A percentile compares a stretch with the other conserved stretches of the same genome.
Evolutionary conservation across 2,329 filamentous ascomycete species (phyloP).

Genomic region (Golovinomyces cichoracearum): DNA sequence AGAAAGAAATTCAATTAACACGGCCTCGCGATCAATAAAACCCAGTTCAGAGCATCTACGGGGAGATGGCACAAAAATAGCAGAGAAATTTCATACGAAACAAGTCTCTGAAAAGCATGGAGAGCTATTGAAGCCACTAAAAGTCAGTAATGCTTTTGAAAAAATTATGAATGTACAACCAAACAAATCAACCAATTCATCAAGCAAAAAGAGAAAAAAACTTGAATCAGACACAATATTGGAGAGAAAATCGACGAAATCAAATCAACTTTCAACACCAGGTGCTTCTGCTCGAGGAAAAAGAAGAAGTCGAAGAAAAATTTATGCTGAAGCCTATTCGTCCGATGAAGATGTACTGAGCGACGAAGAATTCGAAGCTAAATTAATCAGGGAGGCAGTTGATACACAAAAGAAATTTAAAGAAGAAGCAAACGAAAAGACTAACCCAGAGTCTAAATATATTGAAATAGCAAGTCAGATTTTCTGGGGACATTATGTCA

Average conservation of each 20-base stretch:
- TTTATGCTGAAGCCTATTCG: slow-evolving; percentile 29
- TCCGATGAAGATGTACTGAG: slow-evolving; percentile 40
- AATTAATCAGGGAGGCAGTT: slow-evolving; percentile 37
- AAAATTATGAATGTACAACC: slow-evolving; percentile 17
- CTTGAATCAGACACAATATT: slow-evolving; percentile 16
- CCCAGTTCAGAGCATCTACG: slow-evolving; percentile 10
- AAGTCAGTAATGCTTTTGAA: slow-evolving; percentile 21
- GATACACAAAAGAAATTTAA: slow-evolving; percentile 22
- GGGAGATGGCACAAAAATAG: slow-evolving; percentile 9
- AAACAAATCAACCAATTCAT: slow-evolving; percentile 1
- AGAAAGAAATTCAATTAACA: slow-evolving; percentile 18
- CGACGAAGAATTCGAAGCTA: slow-evolving; percentile 62
- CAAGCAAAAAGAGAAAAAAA: slow-evolving; percentile 31
- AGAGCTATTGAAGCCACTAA: slow-evolving; percentile 4
- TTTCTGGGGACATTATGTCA: too few species aligned
- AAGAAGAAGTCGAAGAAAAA: slow-evolving; percentile 18
- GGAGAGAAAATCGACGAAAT: slow-evolving; percentile 46
- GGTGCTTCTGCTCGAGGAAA: slow-evolving; percentile 21
- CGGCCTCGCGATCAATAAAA: slow-evolving; percentile 2
- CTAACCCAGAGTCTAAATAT: too few species aligned
- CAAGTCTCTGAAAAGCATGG: slow-evolving; percentile 4
- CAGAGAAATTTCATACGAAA: slow-evolving; percentile 5
- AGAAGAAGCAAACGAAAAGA: too few species aligned
- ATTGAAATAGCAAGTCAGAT: too few species aligned
- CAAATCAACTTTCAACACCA: slow-evolving; percentile 52